Base-by-base conservation (phyloP, 1,139 yeast genomes). In the Blastobotrys illinoisensis region DNA sequence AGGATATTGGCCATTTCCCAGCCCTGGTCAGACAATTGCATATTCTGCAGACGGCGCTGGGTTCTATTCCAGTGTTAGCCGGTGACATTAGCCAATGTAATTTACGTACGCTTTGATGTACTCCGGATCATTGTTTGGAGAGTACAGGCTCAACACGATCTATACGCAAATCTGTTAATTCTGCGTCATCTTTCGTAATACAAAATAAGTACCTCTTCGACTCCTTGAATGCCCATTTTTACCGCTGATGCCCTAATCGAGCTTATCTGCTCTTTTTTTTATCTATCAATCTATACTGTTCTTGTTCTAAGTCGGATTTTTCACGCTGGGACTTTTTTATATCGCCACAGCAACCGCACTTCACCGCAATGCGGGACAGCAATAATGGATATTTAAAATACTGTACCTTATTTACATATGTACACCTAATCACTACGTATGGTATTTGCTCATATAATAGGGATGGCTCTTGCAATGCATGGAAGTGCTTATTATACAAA, bases 21-120 rank as follows among this genome's bases (percentile, higher is more conserved):
- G 1, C 85, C 87, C 53, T 74, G 66, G 1, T 71, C 69, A 2
- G 83, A 75, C 56, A 70, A 72, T 61, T 83, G 88, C 9, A 78
- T 64, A 6, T 60, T 58, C 58, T 80, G 84, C 14, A 83, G 72
- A 50, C 72, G 68, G 18, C 71, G 69, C 59, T 83, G 88, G 14
- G 78, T 61, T 36, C 66, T 63, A 40, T 45, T 46, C 47, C 44
- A 45, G 44, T 16, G 44, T 16, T 24, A n/a, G 56, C 50, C 21
- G 32, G 40, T 9, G n/a, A 32, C 45, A 20, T 2, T 23, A 32
- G 13, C 44, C 23, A 19, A 40, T 47, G 43, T 13, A n/a, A 16
- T n/a, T 21, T 19, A 47, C 61, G 45, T 52, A 59, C 61, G 48
- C 54, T 46, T 58, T 49, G 19, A 63, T 60, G 18, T 54, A 51